Percentiles rank a stretch among this genome's conserved stretches.
Evolutionary conservation across 2,329 filamentous ascomycete genomes (phyloP).

Genomic region (Alternaria angustiovoidea): DNA sequence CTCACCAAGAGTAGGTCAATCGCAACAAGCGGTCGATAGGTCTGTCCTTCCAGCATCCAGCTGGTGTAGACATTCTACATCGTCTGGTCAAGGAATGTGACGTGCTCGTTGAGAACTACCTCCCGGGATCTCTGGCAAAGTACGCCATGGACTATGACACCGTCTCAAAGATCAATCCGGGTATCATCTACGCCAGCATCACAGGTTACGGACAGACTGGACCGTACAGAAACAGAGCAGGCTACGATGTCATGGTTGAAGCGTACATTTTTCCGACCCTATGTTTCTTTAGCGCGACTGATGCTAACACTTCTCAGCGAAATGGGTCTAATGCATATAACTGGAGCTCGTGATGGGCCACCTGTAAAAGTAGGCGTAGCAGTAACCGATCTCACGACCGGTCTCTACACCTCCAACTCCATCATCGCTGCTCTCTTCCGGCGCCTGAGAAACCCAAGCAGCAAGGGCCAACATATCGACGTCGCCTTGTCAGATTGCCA

Average conservation of each 20-base stretch:
- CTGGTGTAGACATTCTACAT: slow-evolving; percentile 87
- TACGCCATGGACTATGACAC: slow-evolving; percentile 90
- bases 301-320: slow-evolving; percentile 60
- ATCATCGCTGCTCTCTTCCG: slow-evolving; percentile 93
- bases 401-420: slow-evolving; percentile 91
- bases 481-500: slow-evolving; percentile 92
- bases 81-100: slow-evolving; percentile 85
- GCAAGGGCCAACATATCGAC: slow-evolving; percentile 87
- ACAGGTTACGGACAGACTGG: slow-evolving; percentile 97
- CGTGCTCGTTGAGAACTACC: slow-evolving; percentile 95
- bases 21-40: slow-evolving; percentile 96
- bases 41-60: slow-evolving; percentile 85
- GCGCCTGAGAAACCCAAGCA: slow-evolving; percentile 71
- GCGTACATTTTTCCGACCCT: slow-evolving; percentile 59
- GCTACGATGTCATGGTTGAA: slow-evolving; percentile 99
- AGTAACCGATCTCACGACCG: slow-evolving; percentile 94
- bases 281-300: background rate
- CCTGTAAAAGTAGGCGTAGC: slow-evolving; percentile 98
- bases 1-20: slow-evolving; percentile 71
- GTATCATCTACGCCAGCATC: slow-evolving; percentile 91
- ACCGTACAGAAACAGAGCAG: slow-evolving; percentile 84
- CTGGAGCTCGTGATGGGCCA: slow-evolving; percentile 83
- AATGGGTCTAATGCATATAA: slow-evolving; percentile 98
- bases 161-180: slow-evolving; percentile 80
- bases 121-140: slow-evolving; percentile 87